phyloP scores from a whole-genome alignment of 352 stramenopile species.

The Phytophthora hybrid region DNA sequence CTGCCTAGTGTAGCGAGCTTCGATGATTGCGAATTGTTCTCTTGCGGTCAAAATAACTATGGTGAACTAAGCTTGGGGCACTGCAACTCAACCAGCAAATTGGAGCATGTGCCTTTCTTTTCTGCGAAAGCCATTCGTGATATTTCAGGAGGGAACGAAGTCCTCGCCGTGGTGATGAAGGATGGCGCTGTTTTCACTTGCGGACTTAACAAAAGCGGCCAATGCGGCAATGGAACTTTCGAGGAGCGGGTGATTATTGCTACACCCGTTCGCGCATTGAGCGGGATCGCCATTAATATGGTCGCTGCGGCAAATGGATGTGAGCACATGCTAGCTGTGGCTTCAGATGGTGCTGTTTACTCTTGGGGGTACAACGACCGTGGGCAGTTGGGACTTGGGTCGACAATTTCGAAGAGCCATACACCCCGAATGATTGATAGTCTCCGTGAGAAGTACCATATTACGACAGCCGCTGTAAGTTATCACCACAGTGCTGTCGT shows the following conservation, averaged over 20 bases:
- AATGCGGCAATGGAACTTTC: slow-evolving; percentile 90
- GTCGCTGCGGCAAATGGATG: slow-evolving; percentile 86
- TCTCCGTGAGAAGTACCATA: slow-evolving; percentile 84
- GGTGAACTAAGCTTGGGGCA: slow-evolving; percentile 87
- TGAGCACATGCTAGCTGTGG: slow-evolving; percentile 88
- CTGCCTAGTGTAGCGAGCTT: slow-evolving; percentile 44
- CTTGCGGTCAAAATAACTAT: slow-evolving; percentile 92
- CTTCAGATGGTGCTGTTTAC: slow-evolving; percentile 79
- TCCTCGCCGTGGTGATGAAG: slow-evolving; percentile 87
- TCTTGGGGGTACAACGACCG: slow-evolving; percentile 91
- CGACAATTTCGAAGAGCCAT: slow-evolving; percentile 89
- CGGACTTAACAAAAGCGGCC: slow-evolving; percentile 89
- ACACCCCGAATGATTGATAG: slow-evolving; percentile 85
- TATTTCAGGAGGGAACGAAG: slow-evolving; percentile 85
- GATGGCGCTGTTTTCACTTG: slow-evolving; percentile 84
- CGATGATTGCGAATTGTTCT: slow-evolving; percentile 90
- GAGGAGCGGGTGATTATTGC: slow-evolving; percentile 85
- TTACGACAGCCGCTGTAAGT: slow-evolving; percentile 79
- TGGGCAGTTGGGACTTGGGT: slow-evolving; percentile 83
- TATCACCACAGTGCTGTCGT: slow-evolving; percentile 90
- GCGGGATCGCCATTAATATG: slow-evolving; percentile 71
- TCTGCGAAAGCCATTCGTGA: slow-evolving; percentile 79
- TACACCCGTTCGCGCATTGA: slow-evolving; percentile 73
- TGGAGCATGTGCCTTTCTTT: slow-evolving; percentile 88
- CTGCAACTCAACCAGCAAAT: slow-evolving; percentile 88